These are phyloP conservation scores for Choanephora cucurbitarum DNA, from an alignment of 371 early-diverging fungal genomes.

Conservation along the genomic window DNA sequence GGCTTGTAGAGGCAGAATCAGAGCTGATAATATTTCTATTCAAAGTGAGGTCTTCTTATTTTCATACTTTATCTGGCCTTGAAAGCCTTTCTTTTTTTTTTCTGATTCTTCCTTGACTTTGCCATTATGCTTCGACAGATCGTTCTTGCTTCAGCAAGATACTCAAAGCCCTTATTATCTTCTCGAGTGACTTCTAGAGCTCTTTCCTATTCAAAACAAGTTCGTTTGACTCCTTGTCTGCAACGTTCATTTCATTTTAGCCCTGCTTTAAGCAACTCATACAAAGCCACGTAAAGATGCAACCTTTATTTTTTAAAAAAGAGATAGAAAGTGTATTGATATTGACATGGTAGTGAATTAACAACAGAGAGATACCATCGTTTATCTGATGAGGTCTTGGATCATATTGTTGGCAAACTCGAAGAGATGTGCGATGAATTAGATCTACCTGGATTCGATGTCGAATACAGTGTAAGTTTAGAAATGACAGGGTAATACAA, in stretches of 20 bases:
- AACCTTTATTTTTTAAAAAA: no score
- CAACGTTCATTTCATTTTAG: neutral
- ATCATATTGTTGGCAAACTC: constrained; percentile 69
- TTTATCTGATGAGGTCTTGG: constrained; percentile 69
- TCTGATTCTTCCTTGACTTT: neutral
- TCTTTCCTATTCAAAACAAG: neutral
- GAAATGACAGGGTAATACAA: neutral
- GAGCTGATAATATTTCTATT: no score
- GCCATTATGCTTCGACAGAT: neutral
- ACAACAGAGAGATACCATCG: constrained; percentile 69
- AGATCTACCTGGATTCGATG: constrained; percentile 76
- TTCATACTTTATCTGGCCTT: no score
- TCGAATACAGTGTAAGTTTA: constrained; percentile 78
- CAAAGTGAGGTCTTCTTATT: no score
- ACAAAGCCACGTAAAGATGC: neutral
- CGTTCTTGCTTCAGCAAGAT: neutral
- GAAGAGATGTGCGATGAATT: constrained; percentile 80
- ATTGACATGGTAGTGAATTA: constrained; percentile 40
- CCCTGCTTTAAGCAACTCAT: neutral
- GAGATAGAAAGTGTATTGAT: neutral
- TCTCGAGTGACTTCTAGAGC: neutral
- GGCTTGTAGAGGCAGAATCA: no score
- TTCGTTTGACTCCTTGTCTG: neutral
- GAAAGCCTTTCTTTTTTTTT: neutral
- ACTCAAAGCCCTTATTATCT: neutral